These are phyloP conservation scores for Tetrahymena malaccensis DNA, from an alignment of 73 alveolate genomes.

Conservation along the genomic window DNA sequence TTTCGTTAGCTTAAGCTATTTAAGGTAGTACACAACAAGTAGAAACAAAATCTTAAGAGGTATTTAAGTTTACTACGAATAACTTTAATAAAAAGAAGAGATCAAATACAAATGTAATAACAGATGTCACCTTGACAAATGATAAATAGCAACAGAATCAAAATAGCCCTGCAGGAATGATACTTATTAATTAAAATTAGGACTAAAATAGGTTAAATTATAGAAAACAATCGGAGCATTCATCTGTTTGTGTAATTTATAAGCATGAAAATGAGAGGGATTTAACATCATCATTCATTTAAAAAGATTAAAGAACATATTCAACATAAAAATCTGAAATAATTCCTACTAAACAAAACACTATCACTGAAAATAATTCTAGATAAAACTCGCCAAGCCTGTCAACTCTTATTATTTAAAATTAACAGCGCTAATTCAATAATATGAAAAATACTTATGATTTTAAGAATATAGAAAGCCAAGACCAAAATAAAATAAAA, in stretches of 20 bases:
- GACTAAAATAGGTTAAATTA: not conserved
- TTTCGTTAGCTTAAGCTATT: not conserved
- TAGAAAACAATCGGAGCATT: not conserved
- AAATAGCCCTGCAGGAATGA: not conserved
- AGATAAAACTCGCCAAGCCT: not conserved
- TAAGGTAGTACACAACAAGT: not conserved
- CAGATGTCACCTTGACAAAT: not conserved
- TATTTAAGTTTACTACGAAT: not conserved
- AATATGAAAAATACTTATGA: not conserved
- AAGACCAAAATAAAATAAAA: not conserved
- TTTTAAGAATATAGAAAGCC: not conserved
- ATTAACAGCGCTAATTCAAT: not conserved
- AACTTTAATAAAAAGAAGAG: not conserved
- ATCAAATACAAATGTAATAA: not conserved
- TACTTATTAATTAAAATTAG: not conserved
- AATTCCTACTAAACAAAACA: not conserved
- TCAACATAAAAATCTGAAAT: not conserved
- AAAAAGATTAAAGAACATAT: not conserved
- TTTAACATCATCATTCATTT: not conserved
- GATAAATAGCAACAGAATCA: not conserved
- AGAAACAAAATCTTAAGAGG: not conserved
- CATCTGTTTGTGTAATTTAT: not conserved
- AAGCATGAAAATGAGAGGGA: not conserved
- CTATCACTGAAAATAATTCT: not conserved
- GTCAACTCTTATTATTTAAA: not conserved